Evolutionary conservation across 2,329 filamentous ascomycete genomes (phyloP).

Genomic region (Aspergillus brunneoviolaceus): DNA sequence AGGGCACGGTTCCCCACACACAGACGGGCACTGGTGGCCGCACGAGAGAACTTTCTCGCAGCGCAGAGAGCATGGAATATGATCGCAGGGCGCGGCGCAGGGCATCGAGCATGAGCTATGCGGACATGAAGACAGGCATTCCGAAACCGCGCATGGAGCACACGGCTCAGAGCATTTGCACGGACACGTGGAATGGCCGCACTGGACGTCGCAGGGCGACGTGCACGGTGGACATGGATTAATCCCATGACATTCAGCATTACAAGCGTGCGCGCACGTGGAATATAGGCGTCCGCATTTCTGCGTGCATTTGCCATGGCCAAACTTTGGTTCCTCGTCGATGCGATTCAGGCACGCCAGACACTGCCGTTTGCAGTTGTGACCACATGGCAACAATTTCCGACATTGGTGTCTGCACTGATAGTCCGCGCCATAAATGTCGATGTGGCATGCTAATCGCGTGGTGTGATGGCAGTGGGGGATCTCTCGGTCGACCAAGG

Average conservation of each 20-base stretch:
- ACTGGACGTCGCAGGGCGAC: slow-evolving; percentile 55
- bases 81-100: slow-evolving; percentile 67
- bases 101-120: slow-evolving; percentile 55
- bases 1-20: slow-evolving; percentile 66
- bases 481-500: slow-evolving; percentile 49
- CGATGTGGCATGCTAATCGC: slow-evolving; percentile 49
- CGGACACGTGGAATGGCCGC: slow-evolving; percentile 58
- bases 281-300: slow-evolving; percentile 52
- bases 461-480: slow-evolving; percentile 58
- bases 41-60: slow-evolving; percentile 57
- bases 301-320: slow-evolving; percentile 47
- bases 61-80: slow-evolving; percentile 62
- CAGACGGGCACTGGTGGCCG: slow-evolving; percentile 63
- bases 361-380: slow-evolving; percentile 55
- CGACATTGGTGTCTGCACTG: slow-evolving; percentile 53
- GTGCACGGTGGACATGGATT: slow-evolving; percentile 30
- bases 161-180: slow-evolving; percentile 61
- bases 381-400: slow-evolving; percentile 55
- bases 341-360: slow-evolving; percentile 45
- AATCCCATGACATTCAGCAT: slow-evolving; percentile 51
- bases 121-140: slow-evolving; percentile 56
- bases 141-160: slow-evolving; percentile 56
- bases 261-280: slow-evolving; percentile 60
- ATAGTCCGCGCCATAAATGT: slow-evolving; percentile 47
- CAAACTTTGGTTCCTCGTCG: slow-evolving; percentile 27